Evolutionary conservation across 805 yeast genomes (phyloP).

Genomic region (Ogataea thermomethanolica): DNA sequence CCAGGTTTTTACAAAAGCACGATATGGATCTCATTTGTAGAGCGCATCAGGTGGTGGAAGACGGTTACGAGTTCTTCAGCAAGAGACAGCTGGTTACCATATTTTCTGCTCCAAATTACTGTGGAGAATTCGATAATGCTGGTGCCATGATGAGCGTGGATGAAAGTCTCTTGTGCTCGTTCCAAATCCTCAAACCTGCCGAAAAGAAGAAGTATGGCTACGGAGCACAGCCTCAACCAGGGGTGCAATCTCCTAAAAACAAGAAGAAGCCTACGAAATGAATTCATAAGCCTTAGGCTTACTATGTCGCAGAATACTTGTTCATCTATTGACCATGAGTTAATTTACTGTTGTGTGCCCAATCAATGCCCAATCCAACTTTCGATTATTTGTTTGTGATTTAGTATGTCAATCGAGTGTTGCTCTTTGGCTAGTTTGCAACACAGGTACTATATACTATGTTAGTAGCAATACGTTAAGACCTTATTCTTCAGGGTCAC

Average conservation of each 20-base stretch:
- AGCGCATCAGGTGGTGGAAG: slow-evolving; percentile 99
- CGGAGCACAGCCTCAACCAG: slow-evolving; percentile 23
- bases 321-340: slow-evolving; percentile 8
- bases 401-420: slow-evolving; percentile 12
- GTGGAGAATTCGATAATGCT: slow-evolving; percentile 98
- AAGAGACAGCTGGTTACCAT: slow-evolving; percentile 94
- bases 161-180: slow-evolving; percentile 91
- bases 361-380: slow-evolving; percentile 2
- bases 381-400: slow-evolving; percentile 11
- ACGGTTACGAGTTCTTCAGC: slow-evolving; percentile 95
- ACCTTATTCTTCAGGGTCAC: slow-evolving; percentile 7
- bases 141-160: slow-evolving; percentile 99
- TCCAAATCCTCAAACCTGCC: slow-evolving; percentile 96
- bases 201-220: slow-evolving; percentile 76
- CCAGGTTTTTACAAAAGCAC: slow-evolving; percentile 92
- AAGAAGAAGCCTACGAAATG: slow-evolving; percentile 30
- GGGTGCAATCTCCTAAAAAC: slow-evolving; percentile 26
- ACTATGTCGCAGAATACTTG: slow-evolving; percentile 6
- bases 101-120: slow-evolving; percentile 95
- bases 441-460: slow-evolving; percentile 6
- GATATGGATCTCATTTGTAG: slow-evolving; percentile 98
- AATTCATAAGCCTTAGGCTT: slow-evolving; percentile 9
- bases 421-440: slow-evolving; percentile 6
- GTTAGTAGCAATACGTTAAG: slow-evolving; percentile 8
- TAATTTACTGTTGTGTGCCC: slow-evolving; percentile 3